Percentiles rank a stretch among this genome's conserved stretches.
Conservation (phyloP, 805 yeast genomes). For the Alloascoidea africana region DNA sequence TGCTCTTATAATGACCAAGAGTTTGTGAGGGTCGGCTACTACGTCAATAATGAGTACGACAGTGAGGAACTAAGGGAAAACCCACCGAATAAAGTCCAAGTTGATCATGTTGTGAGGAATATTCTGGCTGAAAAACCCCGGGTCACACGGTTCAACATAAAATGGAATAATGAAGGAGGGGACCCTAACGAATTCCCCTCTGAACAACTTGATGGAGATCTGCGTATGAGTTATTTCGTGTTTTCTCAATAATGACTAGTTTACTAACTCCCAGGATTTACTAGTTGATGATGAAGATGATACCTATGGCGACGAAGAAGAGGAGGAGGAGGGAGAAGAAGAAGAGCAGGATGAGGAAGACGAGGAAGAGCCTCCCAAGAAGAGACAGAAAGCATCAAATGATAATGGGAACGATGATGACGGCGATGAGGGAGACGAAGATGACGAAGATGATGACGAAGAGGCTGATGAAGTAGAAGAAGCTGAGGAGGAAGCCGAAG, state of each 20-base stretch:
- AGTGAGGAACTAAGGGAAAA: conserved; percentile 83
- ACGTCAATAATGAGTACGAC: conserved; percentile 94
- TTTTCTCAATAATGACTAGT: too few relatives aligned
- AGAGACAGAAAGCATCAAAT: conserved; percentile 10
- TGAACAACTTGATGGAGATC: conserved; percentile 51
- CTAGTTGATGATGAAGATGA: conserved; percentile 45
- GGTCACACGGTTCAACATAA: conserved; percentile 91
- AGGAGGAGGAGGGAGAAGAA: conserved; percentile 24
- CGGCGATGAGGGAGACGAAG: conserved; percentile 17
- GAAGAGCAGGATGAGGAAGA: conserved; percentile 25
- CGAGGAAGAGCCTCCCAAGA: conserved; percentile 15
- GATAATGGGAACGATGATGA: conserved; percentile 25
- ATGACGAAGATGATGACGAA: conserved; percentile 15
- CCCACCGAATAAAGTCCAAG: conserved; percentile 88
- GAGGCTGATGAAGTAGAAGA: conserved; percentile 18
- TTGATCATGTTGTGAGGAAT: conserved; percentile 87
- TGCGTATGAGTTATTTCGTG: conserved; percentile 12
- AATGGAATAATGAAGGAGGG: conserved; percentile 76
- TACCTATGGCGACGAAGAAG: conserved; percentile 29
- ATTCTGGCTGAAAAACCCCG: conserved; percentile 95
- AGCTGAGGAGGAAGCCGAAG: conserved; percentile 11
- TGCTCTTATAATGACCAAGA: conserved; percentile 91
- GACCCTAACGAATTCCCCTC: conserved; percentile 59
- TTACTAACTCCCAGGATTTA: neutral
- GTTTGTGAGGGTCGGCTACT: conserved; percentile 94